phyloP scores from a whole-genome alignment of 306 rosid genomes.

The Vigna trinervia region DNA sequence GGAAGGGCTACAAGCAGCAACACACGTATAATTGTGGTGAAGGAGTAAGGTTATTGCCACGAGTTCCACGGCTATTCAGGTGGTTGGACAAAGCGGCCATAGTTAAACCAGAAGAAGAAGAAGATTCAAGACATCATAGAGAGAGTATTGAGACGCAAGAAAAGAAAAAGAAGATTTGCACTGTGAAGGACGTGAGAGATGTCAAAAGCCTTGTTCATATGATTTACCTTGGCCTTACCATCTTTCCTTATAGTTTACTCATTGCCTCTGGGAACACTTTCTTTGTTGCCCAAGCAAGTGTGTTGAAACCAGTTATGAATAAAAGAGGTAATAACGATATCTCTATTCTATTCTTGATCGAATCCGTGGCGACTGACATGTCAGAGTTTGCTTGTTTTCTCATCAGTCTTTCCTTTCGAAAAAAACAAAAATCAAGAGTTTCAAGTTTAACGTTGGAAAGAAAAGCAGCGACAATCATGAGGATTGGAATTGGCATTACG shows the following conservation, averaged over 20 bases:
- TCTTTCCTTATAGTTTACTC: not conserved
- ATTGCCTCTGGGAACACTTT: constrained; percentile 5
- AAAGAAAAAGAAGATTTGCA: not conserved
- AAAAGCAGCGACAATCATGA: not conserved
- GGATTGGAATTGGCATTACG: constrained; percentile 9
- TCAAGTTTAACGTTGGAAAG: no score
- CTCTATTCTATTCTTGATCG: not conserved
- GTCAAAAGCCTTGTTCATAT: constrained; percentile 12
- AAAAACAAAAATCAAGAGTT: no score
- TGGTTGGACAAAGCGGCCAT: not conserved
- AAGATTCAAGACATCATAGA: no score
- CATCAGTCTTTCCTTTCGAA: no score
- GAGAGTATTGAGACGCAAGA: not conserved
- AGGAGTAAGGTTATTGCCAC: not conserved
- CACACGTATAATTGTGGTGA: not conserved
- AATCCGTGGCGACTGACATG: accelerated
- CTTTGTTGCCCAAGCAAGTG: not conserved
- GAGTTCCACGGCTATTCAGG: not conserved
- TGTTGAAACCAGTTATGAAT: not conserved
- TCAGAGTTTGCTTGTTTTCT: not conserved
- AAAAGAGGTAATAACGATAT: not conserved
- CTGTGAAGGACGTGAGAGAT: constrained; percentile 3
- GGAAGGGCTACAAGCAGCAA: not conserved
- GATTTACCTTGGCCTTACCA: not conserved
- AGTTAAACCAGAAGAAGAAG: not conserved